A percentile compares a stretch with the other conserved stretches of the same genome.
These are phyloP conservation scores for Caryopteris hybrid DNA, from an alignment of 305 asterid genomes.

Conservation along the genomic window DNA sequence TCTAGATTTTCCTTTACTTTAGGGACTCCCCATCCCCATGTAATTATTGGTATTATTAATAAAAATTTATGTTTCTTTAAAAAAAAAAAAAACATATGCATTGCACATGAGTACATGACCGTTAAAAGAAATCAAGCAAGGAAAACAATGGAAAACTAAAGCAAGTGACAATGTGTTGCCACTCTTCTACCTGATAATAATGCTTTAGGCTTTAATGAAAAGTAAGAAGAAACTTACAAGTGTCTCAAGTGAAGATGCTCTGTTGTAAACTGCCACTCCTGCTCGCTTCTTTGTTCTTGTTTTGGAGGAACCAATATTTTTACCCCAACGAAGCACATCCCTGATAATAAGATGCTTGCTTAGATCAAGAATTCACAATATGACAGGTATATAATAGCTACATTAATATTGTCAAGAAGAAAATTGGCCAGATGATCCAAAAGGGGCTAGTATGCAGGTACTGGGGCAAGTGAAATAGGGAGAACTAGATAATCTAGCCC, in stretches of 20 bases:
- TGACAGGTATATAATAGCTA: background rate
- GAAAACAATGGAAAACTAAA: background rate
- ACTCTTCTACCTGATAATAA: constrained; percentile 4
- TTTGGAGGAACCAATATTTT: constrained; percentile 79
- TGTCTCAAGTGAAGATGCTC: constrained; percentile 93
- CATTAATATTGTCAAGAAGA: background rate
- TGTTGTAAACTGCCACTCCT: constrained; percentile 87
- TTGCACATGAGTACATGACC: background rate
- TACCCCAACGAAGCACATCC: constrained; percentile 95
- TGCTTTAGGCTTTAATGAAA: background rate
- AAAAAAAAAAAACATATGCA: too few relatives aligned
- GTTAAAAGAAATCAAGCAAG: background rate
- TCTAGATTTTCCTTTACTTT: too few relatives aligned
- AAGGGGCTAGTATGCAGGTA: background rate
- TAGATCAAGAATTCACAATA: constrained; percentile 6
- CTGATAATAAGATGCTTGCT: constrained; percentile 34
- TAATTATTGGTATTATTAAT: too few relatives aligned
- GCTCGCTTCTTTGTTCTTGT: constrained; percentile 89
- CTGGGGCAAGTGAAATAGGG: background rate
- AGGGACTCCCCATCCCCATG: too few relatives aligned
- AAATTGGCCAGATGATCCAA: background rate
- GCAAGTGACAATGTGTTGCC: background rate
- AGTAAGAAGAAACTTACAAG: constrained; percentile 52
- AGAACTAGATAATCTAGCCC: constrained; percentile 1
- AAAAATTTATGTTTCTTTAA: too few relatives aligned